Percentiles rank a stretch among this genome's conserved stretches.
Evolutionary conservation across 73 alveolate species (phyloP).

Genomic region (Vitrella brassicaformis): DNA sequence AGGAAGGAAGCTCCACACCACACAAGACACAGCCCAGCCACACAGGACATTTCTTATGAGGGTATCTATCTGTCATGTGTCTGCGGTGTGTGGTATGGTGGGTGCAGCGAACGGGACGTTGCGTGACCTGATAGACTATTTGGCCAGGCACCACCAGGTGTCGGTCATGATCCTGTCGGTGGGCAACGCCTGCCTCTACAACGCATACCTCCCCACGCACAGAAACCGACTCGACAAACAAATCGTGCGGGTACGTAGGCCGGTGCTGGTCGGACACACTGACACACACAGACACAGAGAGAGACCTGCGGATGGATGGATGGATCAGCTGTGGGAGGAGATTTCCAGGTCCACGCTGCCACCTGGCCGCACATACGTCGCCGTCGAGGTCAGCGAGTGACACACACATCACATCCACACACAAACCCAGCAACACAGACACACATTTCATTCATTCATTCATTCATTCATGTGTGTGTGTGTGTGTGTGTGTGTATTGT

Average conservation of each 20-base stretch:
- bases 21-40: not conserved
- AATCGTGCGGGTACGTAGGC: not conserved
- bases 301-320: not conserved
- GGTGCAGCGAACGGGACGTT: not conserved
- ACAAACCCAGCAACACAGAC: not conserved
- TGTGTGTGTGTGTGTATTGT: no score
- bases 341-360: not conserved
- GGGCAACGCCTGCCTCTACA: conserved; percentile 37
- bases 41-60: not conserved
- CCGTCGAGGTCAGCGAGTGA: no score
- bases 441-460: not conserved
- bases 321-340: not conserved
- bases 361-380: not conserved
- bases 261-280: not conserved
- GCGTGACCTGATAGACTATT: not conserved
- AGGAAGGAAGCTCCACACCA: conserved; percentile 1
- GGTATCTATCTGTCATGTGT: not conserved
- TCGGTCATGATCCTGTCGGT: conserved; percentile 31
- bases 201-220: conserved; percentile 32
- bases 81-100: not conserved
- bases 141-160: not conserved
- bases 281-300: not conserved
- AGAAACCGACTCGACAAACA: conserved; percentile 4
- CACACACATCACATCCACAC: not conserved
- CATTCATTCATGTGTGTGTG: no score